A percentile compares a stretch with the other conserved stretches of the same genome.
phyloP scores from a whole-genome alignment of 805 yeast species.

The Ogataea saltuana region DNA sequence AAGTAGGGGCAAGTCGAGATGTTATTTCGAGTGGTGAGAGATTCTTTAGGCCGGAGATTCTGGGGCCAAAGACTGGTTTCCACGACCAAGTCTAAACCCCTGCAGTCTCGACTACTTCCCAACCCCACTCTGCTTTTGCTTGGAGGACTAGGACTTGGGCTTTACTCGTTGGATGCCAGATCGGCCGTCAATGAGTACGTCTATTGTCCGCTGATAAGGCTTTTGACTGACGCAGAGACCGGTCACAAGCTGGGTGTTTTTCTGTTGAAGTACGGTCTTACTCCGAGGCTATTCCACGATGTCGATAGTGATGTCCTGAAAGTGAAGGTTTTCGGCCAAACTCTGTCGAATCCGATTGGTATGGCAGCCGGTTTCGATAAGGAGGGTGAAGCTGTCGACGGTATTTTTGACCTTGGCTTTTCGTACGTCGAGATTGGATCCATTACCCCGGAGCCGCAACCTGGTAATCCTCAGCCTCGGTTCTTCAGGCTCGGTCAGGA shows the following conservation, averaged over 20 bases:
- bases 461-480: slow-evolving; percentile 92
- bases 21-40: too few relatives aligned
- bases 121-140: slow-evolving; percentile 25
- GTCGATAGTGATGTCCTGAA: slow-evolving; percentile 51
- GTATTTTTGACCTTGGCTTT: slow-evolving; percentile 76
- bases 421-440: slow-evolving; percentile 92
- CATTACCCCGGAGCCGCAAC: slow-evolving; percentile 89
- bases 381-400: slow-evolving; percentile 87
- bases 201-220: slow-evolving; percentile 73
- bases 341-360: slow-evolving; percentile 76
- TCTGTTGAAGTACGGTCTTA: slow-evolving; percentile 64
- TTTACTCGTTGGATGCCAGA: slow-evolving; percentile 71
- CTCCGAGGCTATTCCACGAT: slow-evolving; percentile 61
- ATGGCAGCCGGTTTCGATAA: slow-evolving; percentile 96
- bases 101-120: slow-evolving; percentile 14
- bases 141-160: slow-evolving; percentile 41
- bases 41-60: neutral
- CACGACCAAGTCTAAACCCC: neutral
- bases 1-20: too few relatives aligned
- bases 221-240: slow-evolving; percentile 74
- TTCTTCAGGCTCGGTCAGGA: slow-evolving; percentile 84
- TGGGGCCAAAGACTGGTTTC: neutral
- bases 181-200: slow-evolving; percentile 82
- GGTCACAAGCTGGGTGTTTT: slow-evolving; percentile 80
- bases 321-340: slow-evolving; percentile 65